Evolutionary conservation across 768 basidiomycete species (phyloP).

Genomic region (Suillus weaverae): DNA sequence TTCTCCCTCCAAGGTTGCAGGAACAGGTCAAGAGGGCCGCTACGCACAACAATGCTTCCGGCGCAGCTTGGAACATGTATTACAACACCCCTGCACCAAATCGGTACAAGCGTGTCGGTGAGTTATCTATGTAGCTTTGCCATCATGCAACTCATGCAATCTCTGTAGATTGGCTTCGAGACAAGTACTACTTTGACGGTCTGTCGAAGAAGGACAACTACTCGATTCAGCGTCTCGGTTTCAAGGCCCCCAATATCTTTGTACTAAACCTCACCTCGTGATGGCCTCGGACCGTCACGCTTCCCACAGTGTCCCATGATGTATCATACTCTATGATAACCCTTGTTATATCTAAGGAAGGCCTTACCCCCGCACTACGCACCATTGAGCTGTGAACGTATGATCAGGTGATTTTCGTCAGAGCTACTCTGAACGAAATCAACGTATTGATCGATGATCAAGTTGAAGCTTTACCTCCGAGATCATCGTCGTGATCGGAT

Average conservation of each 20-base stretch:
- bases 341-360: not conserved
- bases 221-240: constrained; percentile 61
- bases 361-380: not conserved
- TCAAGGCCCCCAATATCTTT: constrained; percentile 77
- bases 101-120: constrained; percentile 63
- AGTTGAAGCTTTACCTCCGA: not conserved
- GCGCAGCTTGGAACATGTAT: constrained; percentile 45
- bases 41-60: constrained; percentile 32
- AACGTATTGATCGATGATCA: not conserved
- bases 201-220: constrained; percentile 63
- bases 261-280: constrained; percentile 63
- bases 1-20: constrained; percentile 62
- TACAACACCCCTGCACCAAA: constrained; percentile 46
- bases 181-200: constrained; percentile 68
- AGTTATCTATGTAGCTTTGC: constrained; percentile 25
- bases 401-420: not conserved
- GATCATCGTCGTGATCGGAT: not conserved
- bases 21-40: constrained; percentile 71
- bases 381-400: not conserved
- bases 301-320: constrained; percentile 13
- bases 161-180: constrained; percentile 71
- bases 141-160: constrained; percentile 4
- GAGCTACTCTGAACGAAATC: not conserved
- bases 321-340: not conserved
- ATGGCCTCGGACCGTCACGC: constrained; percentile 13